These are phyloP conservation scores for Eutypa lata DNA, from an alignment of 2,329 filamentous ascomycete species.

Conservation along the genomic window DNA sequence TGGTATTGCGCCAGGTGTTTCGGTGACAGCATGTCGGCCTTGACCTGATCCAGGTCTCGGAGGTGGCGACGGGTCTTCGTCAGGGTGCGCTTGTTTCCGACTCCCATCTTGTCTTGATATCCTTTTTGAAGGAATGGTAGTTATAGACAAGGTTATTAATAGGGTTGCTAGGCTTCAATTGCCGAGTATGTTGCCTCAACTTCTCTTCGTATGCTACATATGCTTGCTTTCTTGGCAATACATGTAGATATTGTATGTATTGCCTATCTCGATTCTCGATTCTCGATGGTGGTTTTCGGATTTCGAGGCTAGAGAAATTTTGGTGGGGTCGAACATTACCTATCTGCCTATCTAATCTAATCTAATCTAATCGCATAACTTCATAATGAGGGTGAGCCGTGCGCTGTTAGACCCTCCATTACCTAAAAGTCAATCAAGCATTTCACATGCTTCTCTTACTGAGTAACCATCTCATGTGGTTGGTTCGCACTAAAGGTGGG, in stretches of 20 bases:
- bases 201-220: too few relatives aligned
- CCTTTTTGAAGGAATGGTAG: neutral
- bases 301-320: constrained; percentile 16
- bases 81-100: constrained; percentile 62
- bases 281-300: neutral
- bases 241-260: too few relatives aligned
- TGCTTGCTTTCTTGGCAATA: too few relatives aligned
- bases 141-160: too few relatives aligned
- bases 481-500: too few relatives aligned
- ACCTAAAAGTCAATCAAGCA: neutral
- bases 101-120: constrained; percentile 55
- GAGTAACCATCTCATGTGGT: too few relatives aligned
- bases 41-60: constrained; percentile 88
- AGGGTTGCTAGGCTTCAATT: too few relatives aligned
- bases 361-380: neutral
- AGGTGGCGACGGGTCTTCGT: constrained; percentile 72
- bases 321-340: constrained; percentile 22
- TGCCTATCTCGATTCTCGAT: too few relatives aligned
- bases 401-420: neutral
- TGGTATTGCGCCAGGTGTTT: constrained; percentile 80
- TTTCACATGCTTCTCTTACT: neutral
- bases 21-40: constrained; percentile 73
- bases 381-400: too few relatives aligned
- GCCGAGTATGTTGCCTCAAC: neutral
- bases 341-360: too few relatives aligned